A percentile compares a stretch with the other conserved stretches of the same genome.
Conservation (phyloP, 768 basidiomycete genomes). For the Xanthoconium purpureum region DNA sequence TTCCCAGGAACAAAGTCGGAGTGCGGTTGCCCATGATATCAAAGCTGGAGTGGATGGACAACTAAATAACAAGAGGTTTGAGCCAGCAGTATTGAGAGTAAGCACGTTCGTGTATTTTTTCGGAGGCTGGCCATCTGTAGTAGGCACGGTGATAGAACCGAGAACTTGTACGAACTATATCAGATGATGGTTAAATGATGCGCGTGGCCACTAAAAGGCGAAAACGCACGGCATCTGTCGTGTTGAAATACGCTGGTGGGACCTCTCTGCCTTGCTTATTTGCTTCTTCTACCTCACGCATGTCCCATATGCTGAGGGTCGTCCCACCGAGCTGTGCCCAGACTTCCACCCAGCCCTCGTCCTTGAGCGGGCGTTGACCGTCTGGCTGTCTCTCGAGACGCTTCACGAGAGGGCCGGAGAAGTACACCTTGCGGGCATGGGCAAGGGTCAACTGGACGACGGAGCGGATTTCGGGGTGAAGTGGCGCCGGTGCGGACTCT, state of each 20-base stretch:
- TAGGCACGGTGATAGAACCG: conserved; percentile 67
- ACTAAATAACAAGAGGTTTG: conserved; percentile 85
- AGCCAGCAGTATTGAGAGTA: conserved; percentile 91
- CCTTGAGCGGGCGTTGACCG: conserved; percentile 64
- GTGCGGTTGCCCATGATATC: conserved; percentile 86
- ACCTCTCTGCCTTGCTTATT: conserved; percentile 77
- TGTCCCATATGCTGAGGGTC: conserved; percentile 88
- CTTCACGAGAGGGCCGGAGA: conserved; percentile 78
- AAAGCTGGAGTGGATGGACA: conserved; percentile 70
- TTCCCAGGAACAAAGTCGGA: conserved; percentile 92
- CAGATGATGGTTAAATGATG: conserved; percentile 7
- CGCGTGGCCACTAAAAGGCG: neutral
- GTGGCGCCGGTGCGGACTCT: conserved; percentile 35
- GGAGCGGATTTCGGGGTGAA: conserved; percentile 82
- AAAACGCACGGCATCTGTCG: conserved; percentile 77
- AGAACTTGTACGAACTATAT: conserved; percentile 73
- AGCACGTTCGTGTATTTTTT: conserved; percentile 75
- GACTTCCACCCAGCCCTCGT: conserved; percentile 79
- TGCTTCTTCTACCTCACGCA: conserved; percentile 83
- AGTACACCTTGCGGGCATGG: conserved; percentile 84
- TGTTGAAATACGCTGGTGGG: conserved; percentile 83
- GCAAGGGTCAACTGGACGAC: conserved; percentile 70
- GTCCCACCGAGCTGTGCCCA: conserved; percentile 91
- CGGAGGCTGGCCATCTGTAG: conserved; percentile 45
- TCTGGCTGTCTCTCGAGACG: conserved; percentile 75